A percentile compares a stretch with the other conserved stretches of the same genome.
Evolutionary conservation across 768 basidiomycete genomes (phyloP).

Genomic region (Russula brevipes): DNA sequence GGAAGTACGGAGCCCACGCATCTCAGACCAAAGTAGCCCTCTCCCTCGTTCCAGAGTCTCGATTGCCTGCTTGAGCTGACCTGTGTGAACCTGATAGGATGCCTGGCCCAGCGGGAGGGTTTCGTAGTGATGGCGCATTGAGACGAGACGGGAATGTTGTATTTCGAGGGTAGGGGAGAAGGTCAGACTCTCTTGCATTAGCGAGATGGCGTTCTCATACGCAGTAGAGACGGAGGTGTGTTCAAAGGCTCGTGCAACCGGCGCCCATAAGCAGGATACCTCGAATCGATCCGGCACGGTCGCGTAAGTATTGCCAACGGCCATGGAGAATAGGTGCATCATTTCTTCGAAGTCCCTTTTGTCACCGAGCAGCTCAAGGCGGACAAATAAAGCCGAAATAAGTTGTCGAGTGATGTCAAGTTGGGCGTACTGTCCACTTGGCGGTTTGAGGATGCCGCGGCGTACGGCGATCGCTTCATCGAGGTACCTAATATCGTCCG

Average conservation of each 20-base stretch:
- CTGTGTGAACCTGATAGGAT: not conserved
- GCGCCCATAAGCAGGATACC: not conserved
- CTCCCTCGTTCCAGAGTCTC: conserved; percentile 7
- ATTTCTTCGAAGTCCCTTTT: conserved; percentile 1
- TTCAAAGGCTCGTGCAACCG: fast-evolving
- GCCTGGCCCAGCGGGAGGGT: not conserved
- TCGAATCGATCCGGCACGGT: not conserved
- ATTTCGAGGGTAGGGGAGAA: conserved; percentile 2
- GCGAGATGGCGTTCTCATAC: not conserved
- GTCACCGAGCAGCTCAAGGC: not conserved
- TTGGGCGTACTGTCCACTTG: fast-evolving
- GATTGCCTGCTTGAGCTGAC: not conserved
- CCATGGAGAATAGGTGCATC: not conserved
- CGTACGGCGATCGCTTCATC: not conserved
- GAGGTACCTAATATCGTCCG: not conserved
- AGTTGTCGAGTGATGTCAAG: not conserved
- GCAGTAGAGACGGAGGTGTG: not conserved
- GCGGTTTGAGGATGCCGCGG: not conserved
- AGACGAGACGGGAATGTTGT: conserved; percentile 4
- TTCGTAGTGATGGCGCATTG: not conserved
- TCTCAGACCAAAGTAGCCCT: conserved; percentile 5
- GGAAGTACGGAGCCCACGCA: conserved; percentile 1
- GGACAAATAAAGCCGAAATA: not conserved
- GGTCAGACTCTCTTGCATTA: not conserved
- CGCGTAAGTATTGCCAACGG: not conserved